These are phyloP conservation scores for Oryza longistaminata DNA, from an alignment of 176 grass and related monocot genomes.

Conservation along the genomic window DNA sequence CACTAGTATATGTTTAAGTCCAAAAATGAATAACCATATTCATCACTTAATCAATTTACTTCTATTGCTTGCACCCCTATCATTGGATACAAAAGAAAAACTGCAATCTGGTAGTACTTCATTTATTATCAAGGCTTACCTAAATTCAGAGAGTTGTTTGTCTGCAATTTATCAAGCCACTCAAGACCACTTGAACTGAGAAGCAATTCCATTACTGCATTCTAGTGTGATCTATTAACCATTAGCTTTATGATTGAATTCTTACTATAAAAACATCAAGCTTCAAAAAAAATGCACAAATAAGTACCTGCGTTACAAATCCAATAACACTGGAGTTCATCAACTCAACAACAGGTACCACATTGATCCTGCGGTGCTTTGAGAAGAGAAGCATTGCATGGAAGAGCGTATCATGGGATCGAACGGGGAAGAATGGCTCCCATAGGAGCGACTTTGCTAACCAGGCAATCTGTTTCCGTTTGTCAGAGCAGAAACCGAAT, in stretches of 20 bases:
- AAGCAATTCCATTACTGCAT: slow-evolving; percentile 57
- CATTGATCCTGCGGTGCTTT: slow-evolving; percentile 55
- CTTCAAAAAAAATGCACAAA: not conserved
- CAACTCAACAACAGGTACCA: slow-evolving; percentile 51
- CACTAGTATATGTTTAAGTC: not conserved
- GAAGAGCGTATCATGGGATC: slow-evolving; percentile 48
- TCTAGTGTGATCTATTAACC: slow-evolving; percentile 6
- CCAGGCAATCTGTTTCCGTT: slow-evolving; percentile 48
- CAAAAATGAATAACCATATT: not conserved
- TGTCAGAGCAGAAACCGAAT: not conserved
- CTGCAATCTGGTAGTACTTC: not conserved
- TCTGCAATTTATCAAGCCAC: slow-evolving; percentile 62
- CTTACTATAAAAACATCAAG: not conserved
- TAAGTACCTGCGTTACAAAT: slow-evolving; percentile 58
- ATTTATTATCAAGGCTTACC: slow-evolving; percentile 30
- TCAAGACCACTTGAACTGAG: slow-evolving; percentile 56
- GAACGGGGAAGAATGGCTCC: slow-evolving; percentile 73
- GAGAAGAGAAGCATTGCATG: slow-evolving; percentile 62
- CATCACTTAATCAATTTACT: not conserved
- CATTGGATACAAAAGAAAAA: not conserved
- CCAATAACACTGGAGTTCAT: slow-evolving; percentile 39
- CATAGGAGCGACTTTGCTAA: slow-evolving; percentile 51
- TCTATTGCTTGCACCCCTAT: not conserved
- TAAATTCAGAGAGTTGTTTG: slow-evolving; percentile 44
- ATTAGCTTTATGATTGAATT: not conserved